Percentiles rank a stretch among this genome's conserved stretches.
Evolutionary conservation across 345 rosid genomes (phyloP).

Genomic region (Hibiscus mutabilis): DNA sequence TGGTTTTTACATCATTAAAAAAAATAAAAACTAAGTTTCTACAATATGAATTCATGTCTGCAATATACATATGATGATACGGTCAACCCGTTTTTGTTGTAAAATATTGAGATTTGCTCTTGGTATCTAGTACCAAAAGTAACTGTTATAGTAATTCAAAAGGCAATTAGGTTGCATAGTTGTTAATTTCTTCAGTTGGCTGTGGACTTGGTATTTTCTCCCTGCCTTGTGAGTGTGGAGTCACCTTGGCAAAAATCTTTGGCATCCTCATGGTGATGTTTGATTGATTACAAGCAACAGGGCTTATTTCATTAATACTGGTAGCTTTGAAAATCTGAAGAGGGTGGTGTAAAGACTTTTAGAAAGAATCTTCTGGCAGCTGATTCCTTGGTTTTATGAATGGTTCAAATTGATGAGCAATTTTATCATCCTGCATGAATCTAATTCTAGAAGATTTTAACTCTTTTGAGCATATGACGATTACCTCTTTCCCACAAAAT

Average conservation of each 20-base stretch:
- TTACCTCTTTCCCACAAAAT: background rate
- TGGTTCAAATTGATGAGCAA: background rate
- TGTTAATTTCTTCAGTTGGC: background rate
- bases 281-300: background rate
- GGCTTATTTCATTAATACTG: background rate
- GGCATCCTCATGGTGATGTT: background rate
- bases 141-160: background rate
- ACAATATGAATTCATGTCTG: background rate
- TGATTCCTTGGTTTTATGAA: background rate
- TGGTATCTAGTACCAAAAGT: background rate
- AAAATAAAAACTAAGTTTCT: background rate
- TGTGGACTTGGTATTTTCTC: background rate
- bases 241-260: background rate
- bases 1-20: background rate
- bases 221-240: background rate
- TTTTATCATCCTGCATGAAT: background rate
- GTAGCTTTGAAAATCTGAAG: background rate
- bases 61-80: too few species aligned
- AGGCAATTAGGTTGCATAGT: background rate
- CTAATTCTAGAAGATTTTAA: background rate
- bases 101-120: background rate
- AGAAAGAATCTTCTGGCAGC: background rate
- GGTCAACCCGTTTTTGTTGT: background rate
- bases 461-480: background rate
- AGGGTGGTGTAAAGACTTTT: background rate